Evolutionary conservation across 805 yeast species (phyloP).

Genomic region (Kazachstania taianensis): DNA sequence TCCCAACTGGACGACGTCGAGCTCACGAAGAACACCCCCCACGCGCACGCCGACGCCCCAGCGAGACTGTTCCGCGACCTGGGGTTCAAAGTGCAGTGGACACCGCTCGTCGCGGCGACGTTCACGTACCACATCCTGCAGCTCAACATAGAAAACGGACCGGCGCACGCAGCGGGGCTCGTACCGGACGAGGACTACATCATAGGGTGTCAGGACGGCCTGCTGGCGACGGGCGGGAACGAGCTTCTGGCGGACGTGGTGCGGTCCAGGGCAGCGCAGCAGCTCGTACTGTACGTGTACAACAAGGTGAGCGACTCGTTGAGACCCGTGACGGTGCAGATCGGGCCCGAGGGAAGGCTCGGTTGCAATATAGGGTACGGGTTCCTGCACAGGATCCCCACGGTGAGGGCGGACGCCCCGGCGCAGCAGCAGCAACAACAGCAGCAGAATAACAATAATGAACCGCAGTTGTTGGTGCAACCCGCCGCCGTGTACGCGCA

Average conservation of each 20-base stretch:
- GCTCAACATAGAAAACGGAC: slow-evolving; percentile 57
- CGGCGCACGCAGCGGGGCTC: slow-evolving; percentile 76
- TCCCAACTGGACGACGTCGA: slow-evolving; percentile 20
- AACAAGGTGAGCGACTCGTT: slow-evolving; percentile 80
- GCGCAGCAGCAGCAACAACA: background rate
- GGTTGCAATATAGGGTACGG: slow-evolving; percentile 98
- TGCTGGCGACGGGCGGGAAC: slow-evolving; percentile 82
- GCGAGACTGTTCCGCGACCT: slow-evolving; percentile 34
- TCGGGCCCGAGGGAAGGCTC: slow-evolving; percentile 72
- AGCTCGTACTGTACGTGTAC: slow-evolving; percentile 60
- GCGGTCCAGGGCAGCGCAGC: slow-evolving; percentile 37
- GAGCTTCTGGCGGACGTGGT: slow-evolving; percentile 61
- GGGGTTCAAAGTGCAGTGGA: slow-evolving; percentile 67
- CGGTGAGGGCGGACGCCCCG: slow-evolving; percentile 15
- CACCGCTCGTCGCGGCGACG: slow-evolving; percentile 64
- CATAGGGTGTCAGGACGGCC: slow-evolving; percentile 79
- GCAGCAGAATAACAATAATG: too few species aligned
- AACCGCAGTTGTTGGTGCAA: background rate
- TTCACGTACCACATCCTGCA: slow-evolving; percentile 80
- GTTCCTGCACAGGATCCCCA: slow-evolving; percentile 73
- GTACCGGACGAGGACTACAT: slow-evolving; percentile 81
- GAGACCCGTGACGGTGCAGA: slow-evolving; percentile 76
- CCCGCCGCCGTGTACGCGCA: background rate
- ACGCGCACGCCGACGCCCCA: slow-evolving; percentile 14
- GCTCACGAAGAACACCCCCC: slow-evolving; percentile 12